Evolutionary conservation across 2,329 filamentous ascomycete genomes (phyloP), one percentile per base, ranked within the genome.

Genomic region (Cladorrhinum sp.): DNA sequence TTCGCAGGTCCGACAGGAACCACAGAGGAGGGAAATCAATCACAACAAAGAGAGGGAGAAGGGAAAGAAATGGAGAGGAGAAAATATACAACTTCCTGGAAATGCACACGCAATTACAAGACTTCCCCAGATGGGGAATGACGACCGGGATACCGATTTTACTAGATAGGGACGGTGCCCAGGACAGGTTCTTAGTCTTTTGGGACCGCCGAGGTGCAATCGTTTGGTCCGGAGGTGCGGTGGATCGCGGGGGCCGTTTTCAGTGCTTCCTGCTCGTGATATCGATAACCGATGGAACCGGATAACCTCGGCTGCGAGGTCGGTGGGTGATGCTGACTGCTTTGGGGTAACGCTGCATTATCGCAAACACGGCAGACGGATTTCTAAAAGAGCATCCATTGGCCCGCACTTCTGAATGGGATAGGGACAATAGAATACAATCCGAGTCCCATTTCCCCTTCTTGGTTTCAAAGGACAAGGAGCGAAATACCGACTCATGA

Each of bases 301-400:
- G 66, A 61, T 62, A 65, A 66, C 66, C 66, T 68, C 66, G 66
- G 66, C 62, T 62, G 57, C 58, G 51, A 33, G 42, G 42, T 46
- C n/a, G 42, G 42, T 46, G 42, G 10, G 16, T 46, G 42, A 4
- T 46, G 42, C 26, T 52, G 14, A 46, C 39, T 30, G 56, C 50
- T 33, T 56, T 49, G 59, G 62, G 64, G 55, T 24, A 62, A 58
- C 49, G 62, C 55, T 58, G 57, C 21, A 21, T 36, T 48, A 57
- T 57, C 42, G 36, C 39, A 57, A 48, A 30, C 42, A 46, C 56
- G 56, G 56, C 20, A 58, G 49, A 58, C 54, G 24, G 42, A 23
- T 33, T 24, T 26, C 39, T 42, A 39, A 16, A 39, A 42, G 56
- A 56, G 7, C 55, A 57, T 58, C 59, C 55, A 57, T 60, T 61